Percentiles rank a stretch among this genome's conserved stretches.
phyloP scores from a whole-genome alignment of 768 basidiomycete species.

The Lactarius hengduanensis region DNA sequence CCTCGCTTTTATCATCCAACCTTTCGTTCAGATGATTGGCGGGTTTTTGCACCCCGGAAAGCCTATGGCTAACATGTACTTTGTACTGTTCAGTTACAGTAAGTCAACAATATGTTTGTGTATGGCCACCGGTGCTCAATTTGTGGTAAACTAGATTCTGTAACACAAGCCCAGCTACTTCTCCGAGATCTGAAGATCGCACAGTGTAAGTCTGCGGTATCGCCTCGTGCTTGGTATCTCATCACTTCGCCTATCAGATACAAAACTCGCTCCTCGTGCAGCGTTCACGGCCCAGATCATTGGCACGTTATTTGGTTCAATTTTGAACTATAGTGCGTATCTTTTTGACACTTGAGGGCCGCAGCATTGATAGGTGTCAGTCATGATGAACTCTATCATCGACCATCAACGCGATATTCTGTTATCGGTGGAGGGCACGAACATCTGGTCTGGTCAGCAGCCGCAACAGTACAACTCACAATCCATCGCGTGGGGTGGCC shows the following conservation, averaged over 20 bases:
- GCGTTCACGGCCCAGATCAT: slow-evolving; percentile 49
- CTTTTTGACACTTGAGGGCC: too few relatives aligned
- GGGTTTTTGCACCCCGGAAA: slow-evolving; percentile 38
- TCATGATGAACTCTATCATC: slow-evolving; percentile 61
- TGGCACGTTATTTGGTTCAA: slow-evolving; percentile 48
- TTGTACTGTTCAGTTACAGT: slow-evolving; percentile 51
- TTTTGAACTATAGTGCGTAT: slow-evolving; percentile 37
- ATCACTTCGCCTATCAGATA: slow-evolving; percentile 31
- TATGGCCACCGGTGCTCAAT: neutral
- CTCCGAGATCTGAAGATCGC: slow-evolving; percentile 50
- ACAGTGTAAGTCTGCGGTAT: slow-evolving; percentile 36
- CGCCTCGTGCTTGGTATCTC: neutral
- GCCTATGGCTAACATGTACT: slow-evolving; percentile 39
- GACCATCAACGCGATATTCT: slow-evolving; percentile 49
- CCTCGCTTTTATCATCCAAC: slow-evolving; percentile 45
- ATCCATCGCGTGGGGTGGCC: slow-evolving; percentile 52
- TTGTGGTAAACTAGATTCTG: slow-evolving; percentile 35
- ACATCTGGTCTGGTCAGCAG: slow-evolving; percentile 50
- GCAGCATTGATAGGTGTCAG: too few relatives aligned
- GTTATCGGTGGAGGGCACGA: slow-evolving; percentile 54
- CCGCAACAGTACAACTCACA: slow-evolving; percentile 52
- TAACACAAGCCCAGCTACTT: slow-evolving; percentile 44
- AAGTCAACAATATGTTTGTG: neutral
- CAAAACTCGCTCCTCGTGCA: slow-evolving; percentile 49
- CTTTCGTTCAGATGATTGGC: slow-evolving; percentile 50